Conservation (phyloP, 306 rosid genomes). For the Bauhinia variegata region DNA sequence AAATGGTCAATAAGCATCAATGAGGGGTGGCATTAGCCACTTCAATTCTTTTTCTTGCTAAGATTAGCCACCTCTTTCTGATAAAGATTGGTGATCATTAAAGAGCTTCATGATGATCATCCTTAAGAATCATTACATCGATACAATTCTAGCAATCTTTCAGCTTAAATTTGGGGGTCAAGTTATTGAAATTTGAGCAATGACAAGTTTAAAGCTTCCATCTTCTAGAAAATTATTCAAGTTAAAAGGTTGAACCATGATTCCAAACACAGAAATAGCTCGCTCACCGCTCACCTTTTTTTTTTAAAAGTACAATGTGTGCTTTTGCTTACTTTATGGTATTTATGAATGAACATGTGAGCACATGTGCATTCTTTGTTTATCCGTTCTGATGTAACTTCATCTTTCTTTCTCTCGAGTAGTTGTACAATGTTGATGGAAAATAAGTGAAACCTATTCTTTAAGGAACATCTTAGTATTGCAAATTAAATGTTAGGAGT, state of each 20-base stretch:
- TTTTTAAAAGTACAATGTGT: neutral
- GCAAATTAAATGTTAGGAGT: too few relatives aligned
- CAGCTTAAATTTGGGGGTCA: slow-evolving; percentile 13
- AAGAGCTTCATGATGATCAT: slow-evolving; percentile 16
- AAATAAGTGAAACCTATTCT: too few relatives aligned
- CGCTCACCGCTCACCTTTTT: too few relatives aligned
- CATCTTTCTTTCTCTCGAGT: too few relatives aligned
- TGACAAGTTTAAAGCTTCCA: slow-evolving; percentile 2
- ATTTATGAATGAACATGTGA: too few relatives aligned
- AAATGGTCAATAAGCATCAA: too few relatives aligned
- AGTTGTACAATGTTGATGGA: too few relatives aligned
- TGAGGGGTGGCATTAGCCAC: neutral
- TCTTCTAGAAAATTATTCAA: slow-evolving; percentile 3
- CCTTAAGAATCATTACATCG: slow-evolving; percentile 30
- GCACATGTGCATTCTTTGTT: too few relatives aligned
- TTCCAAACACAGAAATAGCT: neutral
- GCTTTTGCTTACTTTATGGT: neutral
- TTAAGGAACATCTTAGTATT: too few relatives aligned
- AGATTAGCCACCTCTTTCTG: too few relatives aligned
- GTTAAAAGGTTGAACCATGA: slow-evolving; percentile 2
- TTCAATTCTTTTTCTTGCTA: neutral
- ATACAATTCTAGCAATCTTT: slow-evolving; percentile 5
- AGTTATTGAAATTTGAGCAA: neutral
- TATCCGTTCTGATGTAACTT: too few relatives aligned
- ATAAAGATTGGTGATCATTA: slow-evolving; percentile 24